Conservation (phyloP, 164 flowering plant genomes). For the Piper longum region DNA sequence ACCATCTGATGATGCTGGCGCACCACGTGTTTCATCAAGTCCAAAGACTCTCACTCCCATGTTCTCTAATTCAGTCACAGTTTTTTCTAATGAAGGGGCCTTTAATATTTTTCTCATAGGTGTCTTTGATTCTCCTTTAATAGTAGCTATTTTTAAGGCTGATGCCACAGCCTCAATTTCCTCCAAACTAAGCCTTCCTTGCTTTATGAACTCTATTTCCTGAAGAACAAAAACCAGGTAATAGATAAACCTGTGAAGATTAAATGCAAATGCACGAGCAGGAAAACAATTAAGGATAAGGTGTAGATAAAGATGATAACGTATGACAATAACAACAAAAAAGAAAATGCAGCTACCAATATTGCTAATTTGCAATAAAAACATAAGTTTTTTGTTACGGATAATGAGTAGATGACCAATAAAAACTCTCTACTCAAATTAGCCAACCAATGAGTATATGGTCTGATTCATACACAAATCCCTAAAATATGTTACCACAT, state of each 20-base stretch:
- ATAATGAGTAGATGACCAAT: too few relatives aligned
- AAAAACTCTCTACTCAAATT: too few relatives aligned
- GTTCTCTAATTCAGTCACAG: slow-evolving; percentile 53
- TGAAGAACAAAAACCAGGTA: slow-evolving; percentile 13
- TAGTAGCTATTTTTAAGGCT: slow-evolving; percentile 53
- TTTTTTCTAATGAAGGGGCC: slow-evolving; percentile 34
- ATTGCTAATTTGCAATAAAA: too few relatives aligned
- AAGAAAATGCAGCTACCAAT: too few relatives aligned
- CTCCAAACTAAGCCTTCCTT: slow-evolving; percentile 46
- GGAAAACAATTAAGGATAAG: neutral
- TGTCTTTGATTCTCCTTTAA: slow-evolving; percentile 18
- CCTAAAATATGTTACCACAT: too few relatives aligned
- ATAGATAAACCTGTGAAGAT: neutral
- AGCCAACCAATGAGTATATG: too few relatives aligned
- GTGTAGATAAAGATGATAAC: too few relatives aligned
- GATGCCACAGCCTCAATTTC: slow-evolving; percentile 87
- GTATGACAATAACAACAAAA: too few relatives aligned
- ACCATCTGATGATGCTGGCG: slow-evolving; percentile 19
- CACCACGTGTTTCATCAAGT: slow-evolving; percentile 27
- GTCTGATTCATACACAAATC: too few relatives aligned
- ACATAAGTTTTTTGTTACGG: too few relatives aligned
- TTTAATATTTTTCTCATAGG: slow-evolving; percentile 21
- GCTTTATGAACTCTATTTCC: slow-evolving; percentile 95
- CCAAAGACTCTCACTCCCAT: slow-evolving; percentile 90
- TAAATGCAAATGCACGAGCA: too few relatives aligned